Evolutionary conservation across 495 filamentous ascomycete genomes (phyloP).

Genomic region (Penicillium steckii): DNA sequence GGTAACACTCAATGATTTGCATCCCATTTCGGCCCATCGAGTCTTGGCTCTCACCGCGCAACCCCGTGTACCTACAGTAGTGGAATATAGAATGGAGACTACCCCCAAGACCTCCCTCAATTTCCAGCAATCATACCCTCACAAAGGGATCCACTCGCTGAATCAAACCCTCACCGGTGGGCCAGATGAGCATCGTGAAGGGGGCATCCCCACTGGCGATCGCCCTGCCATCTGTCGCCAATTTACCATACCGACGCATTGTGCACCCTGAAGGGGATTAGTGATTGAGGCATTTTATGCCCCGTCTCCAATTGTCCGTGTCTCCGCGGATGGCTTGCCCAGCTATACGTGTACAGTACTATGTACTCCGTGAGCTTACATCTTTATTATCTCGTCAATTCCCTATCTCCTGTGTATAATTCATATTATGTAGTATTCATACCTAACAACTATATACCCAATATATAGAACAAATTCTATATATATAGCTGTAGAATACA

Average conservation of each 20-base stretch:
- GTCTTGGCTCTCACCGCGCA: conserved; percentile 25
- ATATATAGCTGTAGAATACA: too few relatives aligned
- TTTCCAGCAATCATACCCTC: conserved; percentile 21
- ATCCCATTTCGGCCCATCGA: not conserved
- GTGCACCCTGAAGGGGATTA: not conserved
- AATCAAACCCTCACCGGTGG: conserved; percentile 33
- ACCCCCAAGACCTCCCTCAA: not conserved
- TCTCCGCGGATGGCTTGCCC: not conserved
- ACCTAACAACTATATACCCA: too few relatives aligned
- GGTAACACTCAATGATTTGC: not conserved
- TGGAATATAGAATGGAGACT: conserved; percentile 10
- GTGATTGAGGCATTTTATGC: conserved; percentile 20
- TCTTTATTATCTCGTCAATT: too few relatives aligned
- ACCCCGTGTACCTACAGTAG: conserved; percentile 35
- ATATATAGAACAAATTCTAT: too few relatives aligned
- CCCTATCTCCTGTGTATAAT: too few relatives aligned
- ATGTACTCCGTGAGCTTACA: too few relatives aligned
- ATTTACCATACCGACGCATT: conserved; percentile 11
- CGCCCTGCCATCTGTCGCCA: conserved; percentile 27
- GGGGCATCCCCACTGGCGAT: conserved; percentile 22
- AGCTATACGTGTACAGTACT: too few relatives aligned
- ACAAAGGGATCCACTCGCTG: conserved; percentile 16
- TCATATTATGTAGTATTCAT: too few relatives aligned
- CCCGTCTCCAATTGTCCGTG: not conserved
- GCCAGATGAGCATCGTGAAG: conserved; percentile 28